A percentile compares a stretch with the other conserved stretches of the same genome.
phyloP scores from a whole-genome alignment of 2,329 filamentous ascomycete genomes.

The Claviceps arundinis region DNA sequence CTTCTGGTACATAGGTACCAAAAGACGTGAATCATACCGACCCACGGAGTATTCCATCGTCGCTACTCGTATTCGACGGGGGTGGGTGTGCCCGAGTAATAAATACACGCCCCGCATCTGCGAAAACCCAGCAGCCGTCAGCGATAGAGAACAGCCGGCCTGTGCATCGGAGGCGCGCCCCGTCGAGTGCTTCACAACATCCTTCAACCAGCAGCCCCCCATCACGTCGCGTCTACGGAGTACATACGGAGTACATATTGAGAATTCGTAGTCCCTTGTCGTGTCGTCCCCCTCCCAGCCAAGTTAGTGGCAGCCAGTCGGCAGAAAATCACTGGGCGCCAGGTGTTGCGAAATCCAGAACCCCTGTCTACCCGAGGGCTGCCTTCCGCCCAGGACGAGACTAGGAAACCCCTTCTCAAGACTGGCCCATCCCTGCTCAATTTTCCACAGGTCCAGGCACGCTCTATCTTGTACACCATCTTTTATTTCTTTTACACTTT shows the following conservation, averaged over 20 bases:
- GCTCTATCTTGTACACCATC: background rate
- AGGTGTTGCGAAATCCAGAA: background rate
- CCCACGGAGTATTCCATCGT: background rate
- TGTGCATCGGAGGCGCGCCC: background rate
- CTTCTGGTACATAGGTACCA: background rate
- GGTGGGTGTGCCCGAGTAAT: background rate
- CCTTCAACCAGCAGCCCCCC: no score
- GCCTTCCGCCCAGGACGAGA: background rate
- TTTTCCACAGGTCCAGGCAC: constrained; percentile 3
- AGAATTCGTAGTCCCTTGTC: background rate
- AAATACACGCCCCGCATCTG: background rate
- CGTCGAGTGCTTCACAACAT: background rate
- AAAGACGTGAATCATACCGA: background rate
- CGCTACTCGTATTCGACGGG: constrained; percentile 3
- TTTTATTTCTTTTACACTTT: constrained; percentile 4
- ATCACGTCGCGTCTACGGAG: no score
- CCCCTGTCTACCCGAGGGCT: constrained; percentile 3
- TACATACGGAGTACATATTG: no score
- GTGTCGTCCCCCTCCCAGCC: background rate
- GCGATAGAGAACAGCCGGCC: background rate
- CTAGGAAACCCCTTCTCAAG: constrained; percentile 2
- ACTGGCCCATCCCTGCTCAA: constrained; percentile 4
- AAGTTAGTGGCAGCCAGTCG: background rate
- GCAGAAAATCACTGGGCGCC: background rate
- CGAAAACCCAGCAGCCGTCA: background rate